Base-by-base conservation (phyloP, 805 yeast genomes). In the Pichia pseudocactophila region DNA sequence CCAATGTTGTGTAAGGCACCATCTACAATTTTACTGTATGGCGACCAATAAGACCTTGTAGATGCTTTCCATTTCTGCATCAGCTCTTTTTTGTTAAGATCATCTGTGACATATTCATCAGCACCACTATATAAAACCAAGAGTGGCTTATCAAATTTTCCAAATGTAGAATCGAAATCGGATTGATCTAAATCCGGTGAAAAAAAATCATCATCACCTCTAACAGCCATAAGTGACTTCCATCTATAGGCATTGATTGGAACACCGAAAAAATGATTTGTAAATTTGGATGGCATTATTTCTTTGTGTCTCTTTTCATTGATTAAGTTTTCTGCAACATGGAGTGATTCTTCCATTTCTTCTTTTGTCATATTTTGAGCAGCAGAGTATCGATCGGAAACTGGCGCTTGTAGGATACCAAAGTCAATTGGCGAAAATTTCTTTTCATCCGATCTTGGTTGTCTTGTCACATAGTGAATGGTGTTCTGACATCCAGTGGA, bases 401-500 rank as follows among this genome's bases (percentile, higher is more conserved):
- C 87, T 0, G 89, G 76, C 0, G 90, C 95, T 55, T 86, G 94
- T 32, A 86, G 49, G 12, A 81, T 71, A 1, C 73, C 82, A 4
- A 74, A 87, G 37, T 77, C 75, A 4, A 81, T 45, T 1, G 39
- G 48, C 20, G 45, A 42, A 2, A 43, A 47, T 5, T 38, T 20
- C 3, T 27, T 13, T 5, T 31, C 28, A 8, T 20, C 32, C 16
- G 40, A 34, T 3, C 39, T 48, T 3, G 49, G 42, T 41, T 61
- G 37, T 55, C 70, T 69, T 33, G 76, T 59, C 17, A 78, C 49
- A 50, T 79, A 85, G 45, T 78, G 75, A 55, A 82, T 68, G 1
- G 78, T 71, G 53, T 86, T 89, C 59, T 86, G 95, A 38, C 85
- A 76, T 0, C 95, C 95, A 0, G 95, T 86, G 2, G 94, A 85